Evolutionary conservation across 495 filamentous ascomycete genomes (phyloP), one percentile per base, ranked within the genome.

Genomic region (Talaromyces trachyspermus): DNA sequence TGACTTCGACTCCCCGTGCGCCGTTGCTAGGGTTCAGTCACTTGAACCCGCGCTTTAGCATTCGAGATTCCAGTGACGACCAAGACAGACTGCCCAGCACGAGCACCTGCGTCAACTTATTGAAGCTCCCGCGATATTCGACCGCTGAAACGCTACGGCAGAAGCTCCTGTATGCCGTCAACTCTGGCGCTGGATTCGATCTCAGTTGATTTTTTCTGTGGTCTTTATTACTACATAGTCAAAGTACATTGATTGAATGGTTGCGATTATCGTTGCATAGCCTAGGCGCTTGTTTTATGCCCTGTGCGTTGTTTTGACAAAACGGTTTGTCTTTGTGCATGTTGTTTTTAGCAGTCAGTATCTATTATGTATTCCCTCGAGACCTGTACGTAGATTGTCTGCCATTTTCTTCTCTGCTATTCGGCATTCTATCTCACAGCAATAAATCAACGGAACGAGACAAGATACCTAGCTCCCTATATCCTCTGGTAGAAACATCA

Each of bases 91-190:
- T 96, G 35, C 95, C 94, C 19, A 97, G 88, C 59, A 90, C 92
- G 15, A 96, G 92, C 58, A 99, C 92, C 1, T 99, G 92, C 56
- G 88, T 99, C 27, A 99, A 99, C 61, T 63, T 97, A 46, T 63
- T 99, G 27, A 99, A 99, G 69, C 70, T 99, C 52, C 92, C 92
- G 15, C 80, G 84, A 41, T 99, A 97, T 63, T 68, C 56, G 17
- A 80, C 72, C 39, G 75, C 74, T 45, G 66, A 65, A 43, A 71
- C 64, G 10, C 57, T 97, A 50, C 86, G 72, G 63, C 76, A 78
- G 54, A 95, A 95, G 62, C 61, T 98, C 49, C 63, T 98, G 25
- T 95, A 96, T 67, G 90, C 91, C 18, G 84, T 95, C 15, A 88
- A 84, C 56, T 84, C 88, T 9, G 90, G 89, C 11, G 92, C 92